These are phyloP conservation scores for Ceratocystis ficicola DNA, from an alignment of 2,329 filamentous ascomycete genomes.

Conservation along the genomic window DNA sequence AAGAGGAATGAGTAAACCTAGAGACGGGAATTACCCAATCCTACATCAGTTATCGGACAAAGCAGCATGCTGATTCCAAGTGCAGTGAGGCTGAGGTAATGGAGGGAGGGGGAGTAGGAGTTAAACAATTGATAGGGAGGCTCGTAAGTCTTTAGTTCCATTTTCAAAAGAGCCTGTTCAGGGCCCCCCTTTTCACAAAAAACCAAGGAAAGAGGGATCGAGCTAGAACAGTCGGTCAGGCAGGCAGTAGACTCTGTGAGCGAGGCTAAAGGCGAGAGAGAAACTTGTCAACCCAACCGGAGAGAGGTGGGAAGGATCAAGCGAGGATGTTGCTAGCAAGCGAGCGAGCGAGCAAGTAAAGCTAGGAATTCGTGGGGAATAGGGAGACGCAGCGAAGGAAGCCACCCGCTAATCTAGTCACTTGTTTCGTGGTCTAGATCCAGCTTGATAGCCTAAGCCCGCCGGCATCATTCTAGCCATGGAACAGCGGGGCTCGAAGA, in stretches of 20 bases:
- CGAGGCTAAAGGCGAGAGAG: not conserved
- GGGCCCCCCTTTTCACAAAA: not conserved
- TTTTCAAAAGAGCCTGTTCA: not conserved
- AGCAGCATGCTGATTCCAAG: not conserved
- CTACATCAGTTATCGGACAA: not conserved
- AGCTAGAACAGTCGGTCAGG: not conserved
- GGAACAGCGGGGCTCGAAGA: too few relatives aligned
- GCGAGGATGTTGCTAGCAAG: not conserved
- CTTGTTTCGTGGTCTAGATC: too few relatives aligned
- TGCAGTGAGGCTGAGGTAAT: not conserved
- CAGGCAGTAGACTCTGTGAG: not conserved
- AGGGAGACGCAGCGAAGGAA: not conserved
- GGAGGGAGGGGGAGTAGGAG: not conserved
- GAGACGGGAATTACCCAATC: not conserved
- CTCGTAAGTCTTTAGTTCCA: not conserved
- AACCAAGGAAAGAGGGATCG: not conserved
- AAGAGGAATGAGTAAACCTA: not conserved
- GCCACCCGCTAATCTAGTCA: too few relatives aligned
- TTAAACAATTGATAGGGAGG: conserved; percentile 5
- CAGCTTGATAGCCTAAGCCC: too few relatives aligned
- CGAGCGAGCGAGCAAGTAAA: not conserved
- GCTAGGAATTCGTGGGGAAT: not conserved
- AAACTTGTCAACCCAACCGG: too few relatives aligned
- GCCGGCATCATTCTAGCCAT: too few relatives aligned
- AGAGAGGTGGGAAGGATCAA: not conserved